Evolutionary conservation across 140 eudicot genomes (phyloP).

Genomic region (Ambrosia hybrid): DNA sequence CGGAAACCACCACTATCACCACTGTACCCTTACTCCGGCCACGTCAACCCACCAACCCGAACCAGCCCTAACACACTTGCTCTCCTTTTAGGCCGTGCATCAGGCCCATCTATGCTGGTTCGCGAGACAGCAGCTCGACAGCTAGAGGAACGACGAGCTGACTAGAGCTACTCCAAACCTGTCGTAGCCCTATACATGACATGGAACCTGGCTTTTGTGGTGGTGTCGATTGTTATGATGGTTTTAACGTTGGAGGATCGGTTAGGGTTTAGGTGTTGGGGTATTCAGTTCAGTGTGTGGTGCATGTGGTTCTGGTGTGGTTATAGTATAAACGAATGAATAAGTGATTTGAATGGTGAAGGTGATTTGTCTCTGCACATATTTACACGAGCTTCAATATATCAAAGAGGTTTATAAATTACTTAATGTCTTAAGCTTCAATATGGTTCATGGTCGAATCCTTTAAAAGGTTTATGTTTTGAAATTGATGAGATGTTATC

Average conservation of each 20-base stretch:
- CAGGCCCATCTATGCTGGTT: constrained; percentile 53
- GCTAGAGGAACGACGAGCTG: constrained; percentile 93
- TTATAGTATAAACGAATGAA: constrained; percentile 61
- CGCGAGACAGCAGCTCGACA: constrained; percentile 94
- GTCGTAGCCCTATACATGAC: constrained; percentile 79
- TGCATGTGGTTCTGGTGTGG: constrained; percentile 82
- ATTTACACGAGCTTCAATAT: too few relatives aligned
- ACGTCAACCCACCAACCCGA: constrained; percentile 32
- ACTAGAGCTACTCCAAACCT: constrained; percentile 89
- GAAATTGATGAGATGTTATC: too few relatives aligned
- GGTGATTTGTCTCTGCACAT: too few relatives aligned
- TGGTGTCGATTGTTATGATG: constrained; percentile 56
- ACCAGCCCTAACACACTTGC: constrained; percentile 51
- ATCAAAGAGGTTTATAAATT: too few relatives aligned
- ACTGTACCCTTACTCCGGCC: constrained; percentile 61
- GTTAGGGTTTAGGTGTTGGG: constrained; percentile 82
- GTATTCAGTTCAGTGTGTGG: constrained; percentile 73
- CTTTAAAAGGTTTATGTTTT: too few relatives aligned
- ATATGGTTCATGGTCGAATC: too few relatives aligned
- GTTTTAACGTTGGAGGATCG: constrained; percentile 60
- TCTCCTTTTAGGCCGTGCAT: constrained; percentile 33
- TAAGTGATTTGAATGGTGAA: neutral
- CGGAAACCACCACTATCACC: constrained; percentile 3
- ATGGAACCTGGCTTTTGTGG: constrained; percentile 80
- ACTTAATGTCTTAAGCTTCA: too few relatives aligned